These are phyloP conservation scores for Pleurotus salmoneostramineus DNA, from an alignment of 768 basidiomycete genomes.

Conservation along the genomic window DNA sequence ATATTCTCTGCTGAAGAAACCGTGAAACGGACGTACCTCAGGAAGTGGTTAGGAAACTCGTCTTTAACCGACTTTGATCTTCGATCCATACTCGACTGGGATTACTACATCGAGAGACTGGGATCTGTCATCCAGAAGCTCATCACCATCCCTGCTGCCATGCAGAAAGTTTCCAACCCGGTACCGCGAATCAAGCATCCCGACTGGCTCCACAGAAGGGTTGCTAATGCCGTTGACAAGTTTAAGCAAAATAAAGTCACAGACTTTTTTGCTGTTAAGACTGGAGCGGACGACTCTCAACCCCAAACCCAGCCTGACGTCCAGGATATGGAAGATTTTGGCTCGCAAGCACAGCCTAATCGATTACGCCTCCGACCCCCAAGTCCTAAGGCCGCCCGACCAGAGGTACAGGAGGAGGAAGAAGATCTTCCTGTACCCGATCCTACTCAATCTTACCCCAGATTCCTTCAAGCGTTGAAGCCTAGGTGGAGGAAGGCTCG, in stretches of 20 bases:
- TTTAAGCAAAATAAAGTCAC: conserved; percentile 98
- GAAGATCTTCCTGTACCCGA: conserved; percentile 53
- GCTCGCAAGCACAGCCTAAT: conserved; percentile 19
- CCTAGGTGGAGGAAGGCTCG: conserved; percentile 70
- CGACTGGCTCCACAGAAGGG: conserved; percentile 93
- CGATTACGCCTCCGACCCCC: conserved; percentile 45
- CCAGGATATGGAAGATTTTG: conserved; percentile 63
- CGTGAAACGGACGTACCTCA: conserved; percentile 85
- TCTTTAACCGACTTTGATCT: conserved; percentile 79
- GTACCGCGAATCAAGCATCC: conserved; percentile 95
- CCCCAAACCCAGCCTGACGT: conserved; percentile 25
- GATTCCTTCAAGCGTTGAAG: conserved; percentile 75
- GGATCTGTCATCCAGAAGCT: conserved; percentile 98
- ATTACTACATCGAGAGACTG: conserved; percentile 95
- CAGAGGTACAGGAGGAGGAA: conserved; percentile 36
- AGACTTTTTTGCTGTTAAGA: conserved; percentile 74
- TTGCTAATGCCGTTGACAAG: conserved; percentile 87
- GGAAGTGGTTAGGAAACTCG: conserved; percentile 96
- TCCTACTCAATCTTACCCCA: conserved; percentile 60
- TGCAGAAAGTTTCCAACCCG: conserved; percentile 96
- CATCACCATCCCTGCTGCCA: conserved; percentile 97
- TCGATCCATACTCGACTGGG: conserved; percentile 94
- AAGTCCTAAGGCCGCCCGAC: conserved; percentile 41
- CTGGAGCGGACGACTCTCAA: conserved; percentile 16
- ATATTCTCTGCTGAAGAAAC: conserved; percentile 96